These are phyloP conservation scores for Herpotrichia juniperi DNA, from an alignment of 2,329 filamentous ascomycete genomes.

Conservation along the genomic window DNA sequence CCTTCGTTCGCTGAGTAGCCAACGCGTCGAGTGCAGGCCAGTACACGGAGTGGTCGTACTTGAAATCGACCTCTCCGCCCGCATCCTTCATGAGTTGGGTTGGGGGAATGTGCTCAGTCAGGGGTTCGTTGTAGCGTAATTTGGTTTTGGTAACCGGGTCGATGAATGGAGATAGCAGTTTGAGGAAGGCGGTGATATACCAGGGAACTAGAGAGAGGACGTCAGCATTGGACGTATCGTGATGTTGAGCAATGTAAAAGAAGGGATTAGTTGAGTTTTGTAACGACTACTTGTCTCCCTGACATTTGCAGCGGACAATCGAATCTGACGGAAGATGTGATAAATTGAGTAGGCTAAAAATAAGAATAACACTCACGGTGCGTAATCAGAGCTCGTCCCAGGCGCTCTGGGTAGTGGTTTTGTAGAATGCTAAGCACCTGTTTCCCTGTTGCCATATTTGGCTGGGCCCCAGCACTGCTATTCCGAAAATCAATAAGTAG, in stretches of 20 bases:
- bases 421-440: constrained; percentile 92
- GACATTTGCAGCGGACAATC: too few relatives aligned
- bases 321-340: not conserved
- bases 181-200: constrained; percentile 93
- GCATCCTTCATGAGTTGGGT: constrained; percentile 82
- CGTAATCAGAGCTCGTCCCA: constrained; percentile 87
- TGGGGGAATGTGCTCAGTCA: constrained; percentile 78
- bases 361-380: constrained; percentile 66
- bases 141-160: constrained; percentile 93
- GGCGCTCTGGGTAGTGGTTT: constrained; percentile 91
- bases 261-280: not conserved
- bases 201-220: constrained; percentile 70
- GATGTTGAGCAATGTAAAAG: not conserved
- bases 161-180: constrained; percentile 93
- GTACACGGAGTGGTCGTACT: constrained; percentile 87
- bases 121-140: constrained; percentile 96
- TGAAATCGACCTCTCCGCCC: constrained; percentile 82
- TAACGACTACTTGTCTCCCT: too few relatives aligned
- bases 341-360: not conserved
- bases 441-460: constrained; percentile 75
- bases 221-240: constrained; percentile 9
- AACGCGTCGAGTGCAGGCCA: constrained; percentile 85
- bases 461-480: constrained; percentile 76
- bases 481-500: constrained; percentile 92
- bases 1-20: constrained; percentile 68